A percentile compares a stretch with the other conserved stretches of the same genome.
Conservation (phyloP, 2,329 filamentous ascomycete species). For the Rosellinia necatrix region DNA sequence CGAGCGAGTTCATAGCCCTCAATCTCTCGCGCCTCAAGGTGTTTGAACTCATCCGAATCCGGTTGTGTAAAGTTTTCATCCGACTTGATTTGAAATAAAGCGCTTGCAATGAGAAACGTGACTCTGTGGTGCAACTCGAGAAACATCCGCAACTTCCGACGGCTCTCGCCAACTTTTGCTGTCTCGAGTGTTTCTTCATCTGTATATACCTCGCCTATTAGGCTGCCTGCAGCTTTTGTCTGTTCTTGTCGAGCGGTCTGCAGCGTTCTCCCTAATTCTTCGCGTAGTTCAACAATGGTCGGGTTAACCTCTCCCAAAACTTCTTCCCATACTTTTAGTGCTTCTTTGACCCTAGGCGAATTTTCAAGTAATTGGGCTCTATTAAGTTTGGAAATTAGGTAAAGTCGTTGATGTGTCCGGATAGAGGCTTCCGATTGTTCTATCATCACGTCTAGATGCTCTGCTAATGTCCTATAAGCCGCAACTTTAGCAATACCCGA, state of each 20-base stretch:
- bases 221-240: conserved; percentile 23
- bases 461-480: conserved; percentile 71
- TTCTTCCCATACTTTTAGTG: conserved; percentile 71
- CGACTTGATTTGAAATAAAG: conserved; percentile 80
- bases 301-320: conserved; percentile 54
- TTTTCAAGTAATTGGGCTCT: conserved; percentile 82
- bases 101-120: conserved; percentile 83
- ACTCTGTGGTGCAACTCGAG: conserved; percentile 83
- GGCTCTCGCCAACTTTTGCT: conserved; percentile 59
- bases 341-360: conserved; percentile 67
- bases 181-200: conserved; percentile 33
- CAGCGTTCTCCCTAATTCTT: conserved; percentile 60
- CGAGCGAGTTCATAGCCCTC: conserved; percentile 81
- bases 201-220: conserved; percentile 32
- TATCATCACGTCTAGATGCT: conserved; percentile 91
- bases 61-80: conserved; percentile 66
- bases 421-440: conserved; percentile 76
- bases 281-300: conserved; percentile 67
- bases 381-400: conserved; percentile 66
- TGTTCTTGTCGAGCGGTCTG: conserved; percentile 43
- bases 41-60: conserved; percentile 68
- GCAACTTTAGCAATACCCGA: conserved; percentile 66
- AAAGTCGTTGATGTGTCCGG: conserved; percentile 69
- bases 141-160: conserved; percentile 70
- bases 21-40: conserved; percentile 71